Conservation (phyloP, 1,139 yeast species). For the Saccharomycopsis hybrid region DNA sequence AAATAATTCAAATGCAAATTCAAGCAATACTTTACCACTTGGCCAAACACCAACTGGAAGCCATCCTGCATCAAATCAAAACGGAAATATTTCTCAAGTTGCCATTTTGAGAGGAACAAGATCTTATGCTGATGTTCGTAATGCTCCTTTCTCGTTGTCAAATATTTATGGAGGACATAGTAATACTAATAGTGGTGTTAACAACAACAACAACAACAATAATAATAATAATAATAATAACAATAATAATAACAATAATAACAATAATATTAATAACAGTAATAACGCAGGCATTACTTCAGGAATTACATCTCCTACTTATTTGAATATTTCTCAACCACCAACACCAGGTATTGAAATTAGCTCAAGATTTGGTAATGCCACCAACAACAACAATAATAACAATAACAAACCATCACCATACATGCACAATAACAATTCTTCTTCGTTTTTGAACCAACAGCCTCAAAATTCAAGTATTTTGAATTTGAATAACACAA, state of each 20-base stretch:
- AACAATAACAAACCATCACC: constrained; percentile 4
- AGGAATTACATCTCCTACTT: constrained; percentile 22
- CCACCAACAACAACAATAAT: neutral
- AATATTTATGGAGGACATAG: constrained; percentile 22
- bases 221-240: constrained; percentile 21
- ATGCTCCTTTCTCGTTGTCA: constrained; percentile 12
- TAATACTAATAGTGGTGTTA: constrained; percentile 22
- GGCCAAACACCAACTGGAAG: constrained; percentile 33
- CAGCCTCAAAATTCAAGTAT: neutral
- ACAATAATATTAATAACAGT: neutral
- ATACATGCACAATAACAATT: constrained; percentile 7
- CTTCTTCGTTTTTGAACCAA: constrained; percentile 1
- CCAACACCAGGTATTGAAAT: constrained; percentile 29
- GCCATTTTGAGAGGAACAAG: constrained; percentile 45
- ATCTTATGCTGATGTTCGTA: constrained; percentile 46
- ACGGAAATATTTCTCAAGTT: constrained; percentile 27
- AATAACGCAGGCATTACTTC: constrained; percentile 10
- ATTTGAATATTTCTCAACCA: constrained; percentile 30
- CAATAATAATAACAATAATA: constrained; percentile 22
- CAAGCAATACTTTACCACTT: constrained; percentile 21
- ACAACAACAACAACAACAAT: constrained; percentile 22
- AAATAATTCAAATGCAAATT: neutral
- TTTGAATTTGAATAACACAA: neutral
- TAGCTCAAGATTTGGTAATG: constrained; percentile 24
- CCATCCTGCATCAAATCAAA: constrained; percentile 22